Conservation (phyloP, 805 yeast genomes). For the Candida vaughaniae region DNA sequence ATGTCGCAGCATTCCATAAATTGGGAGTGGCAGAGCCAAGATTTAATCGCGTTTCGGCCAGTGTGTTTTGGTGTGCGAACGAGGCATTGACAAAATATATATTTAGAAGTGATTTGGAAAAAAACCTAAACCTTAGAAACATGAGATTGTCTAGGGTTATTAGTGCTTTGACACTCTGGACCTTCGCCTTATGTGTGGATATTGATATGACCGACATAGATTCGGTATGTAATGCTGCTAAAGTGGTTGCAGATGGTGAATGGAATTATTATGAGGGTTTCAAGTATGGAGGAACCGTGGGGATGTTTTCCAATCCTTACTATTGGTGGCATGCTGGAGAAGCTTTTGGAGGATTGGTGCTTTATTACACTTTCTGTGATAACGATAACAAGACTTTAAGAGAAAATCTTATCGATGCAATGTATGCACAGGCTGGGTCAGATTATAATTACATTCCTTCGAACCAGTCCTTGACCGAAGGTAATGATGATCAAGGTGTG, state of each 20-base stretch:
- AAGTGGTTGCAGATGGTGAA: conserved; percentile 34
- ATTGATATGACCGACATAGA: conserved; percentile 21
- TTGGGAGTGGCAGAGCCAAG: no score
- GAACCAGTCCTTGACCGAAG: conserved; percentile 48
- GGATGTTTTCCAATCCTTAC: conserved; percentile 45
- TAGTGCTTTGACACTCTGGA: no score
- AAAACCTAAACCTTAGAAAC: no score
- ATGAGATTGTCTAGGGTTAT: no score
- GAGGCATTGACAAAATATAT: no score
- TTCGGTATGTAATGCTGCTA: conserved; percentile 43
- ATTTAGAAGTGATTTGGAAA: no score
- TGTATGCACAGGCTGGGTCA: conserved; percentile 44
- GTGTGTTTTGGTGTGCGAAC: no score
- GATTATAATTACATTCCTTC: conserved; percentile 42
- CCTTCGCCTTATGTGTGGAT: no score
- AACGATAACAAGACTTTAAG: conserved; percentile 26
- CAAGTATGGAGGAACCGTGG: conserved; percentile 43
- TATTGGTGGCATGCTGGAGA: conserved; percentile 58
- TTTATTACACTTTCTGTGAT: conserved; percentile 40
- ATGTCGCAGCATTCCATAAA: no score
- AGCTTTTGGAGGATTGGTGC: conserved; percentile 48
- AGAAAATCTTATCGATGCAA: conserved; percentile 35
- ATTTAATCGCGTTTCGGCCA: no score
- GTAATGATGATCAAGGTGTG: conserved; percentile 54
- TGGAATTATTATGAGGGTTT: conserved; percentile 47